phyloP scores from a whole-genome alignment of 192 early-diverging fungal species.

The Entomortierella chlamydospora region DNA sequence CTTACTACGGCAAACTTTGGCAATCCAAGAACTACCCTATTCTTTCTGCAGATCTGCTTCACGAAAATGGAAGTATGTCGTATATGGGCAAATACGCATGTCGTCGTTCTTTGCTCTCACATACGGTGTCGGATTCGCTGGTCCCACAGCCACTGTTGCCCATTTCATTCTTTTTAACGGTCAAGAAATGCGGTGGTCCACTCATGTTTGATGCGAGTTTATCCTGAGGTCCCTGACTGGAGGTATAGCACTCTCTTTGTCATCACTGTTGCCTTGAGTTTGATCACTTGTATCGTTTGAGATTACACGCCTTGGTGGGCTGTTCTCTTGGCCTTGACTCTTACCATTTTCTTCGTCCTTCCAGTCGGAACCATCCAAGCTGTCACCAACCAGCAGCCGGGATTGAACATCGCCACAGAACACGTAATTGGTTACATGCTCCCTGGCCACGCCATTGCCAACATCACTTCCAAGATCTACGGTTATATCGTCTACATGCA shows the following conservation, averaged over 20 bases:
- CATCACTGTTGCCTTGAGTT: slow-evolving; percentile 54
- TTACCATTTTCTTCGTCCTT: slow-evolving; percentile 74
- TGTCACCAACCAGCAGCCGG: slow-evolving; percentile 80
- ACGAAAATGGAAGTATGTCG: slow-evolving; percentile 50
- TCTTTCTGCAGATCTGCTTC: slow-evolving; percentile 52
- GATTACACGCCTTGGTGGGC: slow-evolving; percentile 83
- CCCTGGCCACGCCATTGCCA: slow-evolving; percentile 85
- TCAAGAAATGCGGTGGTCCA: slow-evolving; percentile 76
- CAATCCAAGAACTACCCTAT: slow-evolving; percentile 58
- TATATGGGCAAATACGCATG: slow-evolving; percentile 60
- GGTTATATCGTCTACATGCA: slow-evolving; percentile 84
- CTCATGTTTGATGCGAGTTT: slow-evolving; percentile 76
- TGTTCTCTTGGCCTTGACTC: slow-evolving; percentile 67
- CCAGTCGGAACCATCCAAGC: slow-evolving; percentile 87
- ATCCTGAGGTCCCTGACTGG: slow-evolving; percentile 76
- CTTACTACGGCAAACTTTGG: slow-evolving; percentile 66
- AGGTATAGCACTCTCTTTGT: slow-evolving; percentile 66
- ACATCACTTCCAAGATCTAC: slow-evolving; percentile 89
- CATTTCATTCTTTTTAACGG: slow-evolving; percentile 74
- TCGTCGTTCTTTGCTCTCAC: slow-evolving; percentile 61
- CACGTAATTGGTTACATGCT: slow-evolving; percentile 85
- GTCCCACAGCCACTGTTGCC: slow-evolving; percentile 63
- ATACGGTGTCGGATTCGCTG: slow-evolving; percentile 67
- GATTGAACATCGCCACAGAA: slow-evolving; percentile 88
- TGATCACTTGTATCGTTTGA: slow-evolving; percentile 62